Conservation (phyloP, 306 rosid genomes). For the Spatholobus suberectus region DNA sequence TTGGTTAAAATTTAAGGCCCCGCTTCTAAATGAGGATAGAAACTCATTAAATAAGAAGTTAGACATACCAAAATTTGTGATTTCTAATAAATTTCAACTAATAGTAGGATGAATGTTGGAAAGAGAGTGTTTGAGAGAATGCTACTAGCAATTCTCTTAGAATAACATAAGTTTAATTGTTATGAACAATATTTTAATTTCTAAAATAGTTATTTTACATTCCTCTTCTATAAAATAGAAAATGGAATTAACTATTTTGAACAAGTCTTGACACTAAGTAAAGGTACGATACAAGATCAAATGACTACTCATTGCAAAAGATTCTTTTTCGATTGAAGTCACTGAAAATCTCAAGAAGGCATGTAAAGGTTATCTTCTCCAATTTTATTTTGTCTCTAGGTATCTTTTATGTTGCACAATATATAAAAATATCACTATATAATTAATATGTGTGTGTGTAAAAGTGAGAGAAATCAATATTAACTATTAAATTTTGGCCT, state of each 20-base stretch:
- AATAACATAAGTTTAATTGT: slow-evolving; percentile 4
- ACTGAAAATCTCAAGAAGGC: slow-evolving; percentile 61
- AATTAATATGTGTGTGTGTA: neutral
- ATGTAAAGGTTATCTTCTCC: slow-evolving; percentile 51
- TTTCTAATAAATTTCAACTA: too few species aligned
- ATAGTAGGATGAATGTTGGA: too few species aligned
- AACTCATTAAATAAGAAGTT: too few species aligned
- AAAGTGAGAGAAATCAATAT: neutral
- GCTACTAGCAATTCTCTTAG: too few species aligned
- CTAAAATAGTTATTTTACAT: neutral
- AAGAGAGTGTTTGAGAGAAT: too few species aligned
- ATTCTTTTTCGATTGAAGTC: slow-evolving; percentile 54
- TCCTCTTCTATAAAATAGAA: slow-evolving; percentile 39
- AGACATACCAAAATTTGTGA: too few species aligned
- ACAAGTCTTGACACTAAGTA: neutral
- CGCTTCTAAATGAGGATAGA: too few species aligned
- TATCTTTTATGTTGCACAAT: neutral
- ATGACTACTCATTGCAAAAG: slow-evolving; percentile 52
- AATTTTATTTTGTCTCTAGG: neutral
- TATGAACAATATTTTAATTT: neutral
- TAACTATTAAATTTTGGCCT: neutral
- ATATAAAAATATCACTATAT: neutral
- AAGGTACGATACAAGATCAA: neutral
- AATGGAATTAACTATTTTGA: neutral
- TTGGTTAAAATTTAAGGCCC: too few species aligned